Base-by-base conservation (phyloP, 805 yeast species). In the Hanseniaspora thailandica region DNA sequence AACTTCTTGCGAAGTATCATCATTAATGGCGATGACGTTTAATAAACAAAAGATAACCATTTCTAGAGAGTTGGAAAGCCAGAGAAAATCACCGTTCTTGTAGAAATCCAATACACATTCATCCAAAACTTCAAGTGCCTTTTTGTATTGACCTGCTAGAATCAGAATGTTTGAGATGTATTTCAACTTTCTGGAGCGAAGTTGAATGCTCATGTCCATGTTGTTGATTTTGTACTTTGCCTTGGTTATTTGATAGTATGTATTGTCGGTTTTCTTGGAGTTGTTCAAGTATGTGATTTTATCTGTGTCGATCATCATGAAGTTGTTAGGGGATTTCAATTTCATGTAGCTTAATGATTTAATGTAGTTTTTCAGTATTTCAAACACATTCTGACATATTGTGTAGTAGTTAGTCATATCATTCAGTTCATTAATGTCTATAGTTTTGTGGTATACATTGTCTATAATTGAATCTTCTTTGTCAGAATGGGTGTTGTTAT, bases 61-160 rank as follows among this genome's bases (percentile, higher is more conserved):
- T 59, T 88, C 96, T n/a, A 90, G 63, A 0, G 96, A 80, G 28
- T 90, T 82, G 0, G 83, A 97, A 13, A 86, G 72, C 97, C 97
- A 93, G 8, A 93, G 69, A 60, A 77, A 76, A 63, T 93, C 98
- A 48, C 79, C 79, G 2, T 81, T 71, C 12, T 76, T 71, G 56
- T 78, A 79, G 52, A 87, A 67, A 23, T 75, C 68, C 2, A 70
- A 61, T 1, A 83, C 73, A 0, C 96, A 81, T 39, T 88, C 95
- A n/a, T 81, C 76, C 59, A 88, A 82, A 55, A 80, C 79, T 23
- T 73, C 71, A 52, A 89, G 63, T 0, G 97, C 94, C 55, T 81
- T 85, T 15, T 72, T 63, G 44, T 83, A 73, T 51, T 84, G 77
- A 1, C 98, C 98, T 0, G 96, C 83, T 45, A 93, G 66, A 13